phyloP scores from a whole-genome alignment of 2,329 filamentous ascomycete genomes.

The Aspergillus sp. region DNA sequence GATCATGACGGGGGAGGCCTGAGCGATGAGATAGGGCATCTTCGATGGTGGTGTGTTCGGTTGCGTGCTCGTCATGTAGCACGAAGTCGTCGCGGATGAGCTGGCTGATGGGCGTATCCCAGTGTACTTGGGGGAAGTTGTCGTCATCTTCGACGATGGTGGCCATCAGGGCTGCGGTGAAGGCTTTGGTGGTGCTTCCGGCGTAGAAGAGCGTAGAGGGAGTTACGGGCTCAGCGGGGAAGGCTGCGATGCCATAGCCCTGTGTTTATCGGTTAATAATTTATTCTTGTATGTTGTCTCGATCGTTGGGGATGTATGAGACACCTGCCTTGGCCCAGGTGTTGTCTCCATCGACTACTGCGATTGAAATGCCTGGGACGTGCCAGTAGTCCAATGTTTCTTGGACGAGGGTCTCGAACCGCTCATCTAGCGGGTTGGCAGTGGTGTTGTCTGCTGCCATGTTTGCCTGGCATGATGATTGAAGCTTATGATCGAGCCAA shows the following conservation, averaged over 20 bases:
- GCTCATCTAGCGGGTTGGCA: neutral
- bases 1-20: slow-evolving; percentile 30
- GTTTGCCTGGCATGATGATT: neutral
- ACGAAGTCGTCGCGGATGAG: slow-evolving; percentile 38
- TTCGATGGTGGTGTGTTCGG: slow-evolving; percentile 30
- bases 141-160: slow-evolving; percentile 35
- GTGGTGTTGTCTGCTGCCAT: neutral
- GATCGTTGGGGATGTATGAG: no score
- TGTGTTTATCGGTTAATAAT: slow-evolving; percentile 19
- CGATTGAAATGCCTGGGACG: slow-evolving; percentile 9
- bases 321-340: slow-evolving; percentile 8
- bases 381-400: slow-evolving; percentile 4
- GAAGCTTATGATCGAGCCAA: neutral
- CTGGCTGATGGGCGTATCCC: slow-evolving; percentile 37
- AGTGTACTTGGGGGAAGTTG: slow-evolving; percentile 32
- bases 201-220: slow-evolving; percentile 57
- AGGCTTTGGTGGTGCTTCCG: slow-evolving; percentile 60
- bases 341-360: slow-evolving; percentile 15
- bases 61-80: slow-evolving; percentile 24
- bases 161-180: slow-evolving; percentile 54
- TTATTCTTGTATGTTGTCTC: neutral
- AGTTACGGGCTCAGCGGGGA: slow-evolving; percentile 43
- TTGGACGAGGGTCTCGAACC: neutral
- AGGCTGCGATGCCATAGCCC: slow-evolving; percentile 43
- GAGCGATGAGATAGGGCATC: slow-evolving; percentile 35